A percentile compares a stretch with the other conserved stretches of the same genome.
Evolutionary conservation across 805 yeast genomes (phyloP).

Genomic region (Yamadazyma insecticola): DNA sequence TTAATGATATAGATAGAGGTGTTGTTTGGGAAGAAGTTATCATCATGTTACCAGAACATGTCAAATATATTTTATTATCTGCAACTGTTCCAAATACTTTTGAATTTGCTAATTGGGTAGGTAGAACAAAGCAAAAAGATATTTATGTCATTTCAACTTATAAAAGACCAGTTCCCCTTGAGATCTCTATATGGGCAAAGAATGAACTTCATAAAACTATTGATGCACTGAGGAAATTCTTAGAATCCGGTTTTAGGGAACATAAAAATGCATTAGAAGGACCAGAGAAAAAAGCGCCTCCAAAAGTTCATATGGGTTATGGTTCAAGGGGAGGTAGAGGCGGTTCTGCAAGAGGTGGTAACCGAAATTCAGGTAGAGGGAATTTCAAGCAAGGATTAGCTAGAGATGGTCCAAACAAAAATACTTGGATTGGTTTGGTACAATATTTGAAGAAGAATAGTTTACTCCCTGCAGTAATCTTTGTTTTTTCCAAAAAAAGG

Average conservation of each 20-base stretch:
- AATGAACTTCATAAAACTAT: conserved; percentile 67
- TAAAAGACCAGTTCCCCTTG: conserved; percentile 94
- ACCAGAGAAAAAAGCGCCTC: conserved; percentile 28
- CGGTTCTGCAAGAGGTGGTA: conserved; percentile 43
- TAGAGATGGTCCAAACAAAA: conserved; percentile 67
- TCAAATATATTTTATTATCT: conserved; percentile 86
- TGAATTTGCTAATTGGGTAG: conserved; percentile 98
- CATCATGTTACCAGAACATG: conserved; percentile 91
- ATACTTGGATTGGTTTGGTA: conserved; percentile 71
- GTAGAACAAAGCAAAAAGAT: conserved; percentile 92
- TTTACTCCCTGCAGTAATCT: conserved; percentile 86
- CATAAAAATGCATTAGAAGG: conserved; percentile 53
- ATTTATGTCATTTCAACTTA: conserved; percentile 95
- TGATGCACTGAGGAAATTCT: conserved; percentile 66
- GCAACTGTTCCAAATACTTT: conserved; percentile 94
- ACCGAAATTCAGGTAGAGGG: conserved; percentile 26
- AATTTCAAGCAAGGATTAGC: conserved; percentile 13
- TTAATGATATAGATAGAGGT: conserved; percentile 97
- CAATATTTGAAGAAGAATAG: conserved; percentile 62
- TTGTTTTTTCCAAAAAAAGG: conserved; percentile 89
- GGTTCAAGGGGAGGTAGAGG: conserved; percentile 41
- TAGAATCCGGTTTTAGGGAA: conserved; percentile 56
- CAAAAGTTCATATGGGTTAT: conserved; percentile 32
- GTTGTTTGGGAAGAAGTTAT: conserved; percentile 99
- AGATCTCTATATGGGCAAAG: conserved; percentile 81